Evolutionary conservation across 192 early-diverging fungal species (phyloP).

Genomic region (Gryganskiella cystojenkinii): DNA sequence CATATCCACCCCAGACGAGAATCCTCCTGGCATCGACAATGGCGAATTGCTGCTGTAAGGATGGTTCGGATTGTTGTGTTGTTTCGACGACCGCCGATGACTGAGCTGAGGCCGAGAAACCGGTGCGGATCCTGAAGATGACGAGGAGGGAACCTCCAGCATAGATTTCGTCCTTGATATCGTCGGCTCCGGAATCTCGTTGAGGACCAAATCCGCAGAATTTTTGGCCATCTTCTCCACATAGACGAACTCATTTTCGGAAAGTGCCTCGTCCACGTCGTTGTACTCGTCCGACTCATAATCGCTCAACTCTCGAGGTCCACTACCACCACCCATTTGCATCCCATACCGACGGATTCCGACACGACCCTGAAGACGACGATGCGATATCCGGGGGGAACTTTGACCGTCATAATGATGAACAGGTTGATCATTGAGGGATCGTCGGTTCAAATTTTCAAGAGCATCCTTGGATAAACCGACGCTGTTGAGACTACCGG

Average conservation of each 20-base stretch:
- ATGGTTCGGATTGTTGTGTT: neutral
- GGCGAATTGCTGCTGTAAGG: neutral
- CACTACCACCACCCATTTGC: constrained; percentile 43
- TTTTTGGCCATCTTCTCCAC: constrained; percentile 20
- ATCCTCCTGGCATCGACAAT: constrained; percentile 40
- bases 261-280: constrained; percentile 42
- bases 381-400: constrained; percentile 40
- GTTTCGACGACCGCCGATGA: constrained; percentile 18
- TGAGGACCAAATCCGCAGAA: constrained; percentile 4
- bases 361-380: constrained; percentile 34
- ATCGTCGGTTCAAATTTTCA: constrained; percentile 8
- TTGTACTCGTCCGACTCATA: constrained; percentile 51
- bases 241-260: constrained; percentile 42
- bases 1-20: constrained; percentile 16
- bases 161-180: neutral
- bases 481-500: constrained; percentile 12
- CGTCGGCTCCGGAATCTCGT: constrained; percentile 8
- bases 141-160: no score
- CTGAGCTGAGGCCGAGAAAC: constrained; percentile 18
- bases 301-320: constrained; percentile 42
- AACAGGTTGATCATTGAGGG: constrained; percentile 1
- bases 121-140: neutral
- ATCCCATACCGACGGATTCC: constrained; percentile 45
- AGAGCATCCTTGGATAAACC: constrained; percentile 24
- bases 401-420: constrained; percentile 24